Evolutionary conservation across 306 rosid species (phyloP).

Genomic region (Medicago ruthenica): DNA sequence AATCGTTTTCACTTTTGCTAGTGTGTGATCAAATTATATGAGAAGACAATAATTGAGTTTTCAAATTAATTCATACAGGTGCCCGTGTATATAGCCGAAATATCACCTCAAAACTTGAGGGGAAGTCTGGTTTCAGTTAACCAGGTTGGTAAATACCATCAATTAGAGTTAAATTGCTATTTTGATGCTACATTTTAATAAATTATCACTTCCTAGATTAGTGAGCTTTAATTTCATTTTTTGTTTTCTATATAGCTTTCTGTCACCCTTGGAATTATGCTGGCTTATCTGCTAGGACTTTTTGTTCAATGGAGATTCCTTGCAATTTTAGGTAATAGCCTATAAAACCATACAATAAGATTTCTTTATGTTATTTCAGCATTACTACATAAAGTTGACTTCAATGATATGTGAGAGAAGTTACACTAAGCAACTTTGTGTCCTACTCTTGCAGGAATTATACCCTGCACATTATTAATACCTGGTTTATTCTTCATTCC

Average conservation of each 20-base stretch:
- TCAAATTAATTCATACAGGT: constrained; percentile 60
- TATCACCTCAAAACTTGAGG: constrained; percentile 91
- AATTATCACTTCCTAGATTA: constrained; percentile 6
- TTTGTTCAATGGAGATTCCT: constrained; percentile 95
- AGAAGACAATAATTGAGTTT: constrained; percentile 37
- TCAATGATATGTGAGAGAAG: constrained; percentile 1
- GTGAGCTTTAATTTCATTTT: constrained; percentile 25
- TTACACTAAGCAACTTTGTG: constrained; percentile 37
- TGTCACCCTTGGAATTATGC: constrained; percentile 89
- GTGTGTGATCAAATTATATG: constrained; percentile 40
- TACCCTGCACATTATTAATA: constrained; percentile 88
- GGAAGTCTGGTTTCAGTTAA: constrained; percentile 81
- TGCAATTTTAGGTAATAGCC: constrained; percentile 81
- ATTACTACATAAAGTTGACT: constrained; percentile 15
- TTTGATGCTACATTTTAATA: background rate
- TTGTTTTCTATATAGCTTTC: constrained; percentile 66
- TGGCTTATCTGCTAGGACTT: constrained; percentile 92
- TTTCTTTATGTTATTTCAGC: constrained; percentile 19
- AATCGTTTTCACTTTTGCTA: constrained; percentile 5
- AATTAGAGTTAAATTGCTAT: constrained; percentile 12
- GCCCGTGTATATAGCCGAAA: constrained; percentile 94
- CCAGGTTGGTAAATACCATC: constrained; percentile 68
- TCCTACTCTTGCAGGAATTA: constrained; percentile 61
- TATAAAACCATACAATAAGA: constrained; percentile 40
- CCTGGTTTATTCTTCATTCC: constrained; percentile 97